Evolutionary conservation across 1,139 yeast genomes (phyloP), one percentile per base, ranked within the genome.

Genomic region (Debaryomyces psychrophilus): DNA sequence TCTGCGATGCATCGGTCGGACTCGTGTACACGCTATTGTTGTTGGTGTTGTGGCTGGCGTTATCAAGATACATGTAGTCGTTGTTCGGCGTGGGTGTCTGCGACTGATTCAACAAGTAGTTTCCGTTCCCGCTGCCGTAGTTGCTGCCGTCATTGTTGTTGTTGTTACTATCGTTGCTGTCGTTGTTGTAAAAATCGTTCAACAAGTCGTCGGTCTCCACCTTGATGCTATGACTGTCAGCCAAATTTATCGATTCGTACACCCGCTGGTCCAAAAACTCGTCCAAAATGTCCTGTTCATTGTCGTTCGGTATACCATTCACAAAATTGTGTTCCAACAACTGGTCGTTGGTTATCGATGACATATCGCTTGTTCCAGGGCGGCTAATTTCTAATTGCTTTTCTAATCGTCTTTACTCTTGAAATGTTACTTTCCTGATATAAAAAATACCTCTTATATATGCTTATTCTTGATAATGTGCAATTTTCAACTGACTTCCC

Each of bases 251-350:
- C 15, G 69, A 62, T 26, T 77, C 83, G 51, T 78, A 80, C 2
- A 80, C 76, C 46, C 85, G 64, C 55, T 77, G 80, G 59, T 81
- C 86, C 44, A 81, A 65, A 53, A 81, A 81, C 59, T 81, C 86
- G 54, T 79, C 83, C 44, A 81, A 59, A 33, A 74, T 70, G 49
- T 74, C 78, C 38, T 70, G 75, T 44, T 69, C 73, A 20, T 38
- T 38, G 23, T 68, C 69, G 37, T 60, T 46, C 37, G 46, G 34
- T 28, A 51, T 43, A 20, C 40, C 45, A 17, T 18, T 45, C 29
- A 46, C 37, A 22, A 50, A 48, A 31, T 50, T 50, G 26, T 45
- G 46, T 31, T 51, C 54, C 43, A 50, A 43, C 25, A 50, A 26
- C 34, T 49, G 46, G 20, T 52, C 55, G 40, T 51, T 50, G 25